Base-by-base conservation (phyloP, 805 yeast species). In the Saccharomyces eubayanus region DNA sequence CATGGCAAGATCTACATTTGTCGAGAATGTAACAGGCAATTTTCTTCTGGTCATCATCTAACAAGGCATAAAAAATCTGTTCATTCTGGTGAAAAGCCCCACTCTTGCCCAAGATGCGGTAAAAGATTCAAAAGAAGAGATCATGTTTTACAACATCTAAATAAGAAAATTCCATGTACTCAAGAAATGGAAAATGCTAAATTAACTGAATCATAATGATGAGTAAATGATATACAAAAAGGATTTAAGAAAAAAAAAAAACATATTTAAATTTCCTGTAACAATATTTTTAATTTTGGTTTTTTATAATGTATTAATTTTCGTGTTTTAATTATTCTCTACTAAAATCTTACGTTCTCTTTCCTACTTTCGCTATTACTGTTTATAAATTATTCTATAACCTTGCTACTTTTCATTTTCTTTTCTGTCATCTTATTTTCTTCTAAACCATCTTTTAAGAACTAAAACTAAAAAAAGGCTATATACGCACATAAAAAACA, bases 31-130 rank as follows among this genome's bases (percentile, higher is more conserved):
- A 64, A 63, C 31, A 62, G 72, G 47, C 70, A 68, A 52, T 70
- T 70, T 49, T 67, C 72, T 1, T 69, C 72, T 1, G 73, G 73
- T 10, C 73, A 70, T 53, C 73, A 70, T 56, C 56, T 70, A 36
- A 70, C 73, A 36, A 66, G 73, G 49, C 73, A 70, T 55, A 70
- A 70, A 55, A 70, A 69, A 49, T 69, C 72, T 3, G 73, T 70
- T 31, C 73, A 70, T 57, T 68, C 72, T 2, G 72, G 72, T 24
- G 71, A 68, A 50, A 70, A 70, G 52, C 71, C 72, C 1, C 69
- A 68, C 50, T 68, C 72, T 1, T 70, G 73, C 57, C 71, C 72
- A 10, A 66, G 69, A 47, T 70, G 73, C 58, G 72, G 72, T 14
- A 70, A 70, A 49, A 62, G 65, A 47, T 70, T 70, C 47, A 70